Evolutionary conservation across 306 rosid genomes (phyloP).

Genomic region (Glycine tomentella): DNA sequence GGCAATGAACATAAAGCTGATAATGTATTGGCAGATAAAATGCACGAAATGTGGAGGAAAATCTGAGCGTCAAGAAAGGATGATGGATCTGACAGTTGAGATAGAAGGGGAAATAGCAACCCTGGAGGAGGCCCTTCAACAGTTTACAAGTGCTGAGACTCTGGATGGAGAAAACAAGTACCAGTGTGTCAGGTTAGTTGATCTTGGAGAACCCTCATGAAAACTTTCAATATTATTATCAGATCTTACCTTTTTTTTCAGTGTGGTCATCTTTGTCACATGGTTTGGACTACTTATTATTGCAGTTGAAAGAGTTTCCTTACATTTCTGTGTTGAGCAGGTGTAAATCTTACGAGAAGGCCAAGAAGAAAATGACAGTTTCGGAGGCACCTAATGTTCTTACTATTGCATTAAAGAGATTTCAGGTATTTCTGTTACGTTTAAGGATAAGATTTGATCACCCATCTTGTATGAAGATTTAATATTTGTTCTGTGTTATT

Average conservation of each 20-base stretch:
- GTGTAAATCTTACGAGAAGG: conserved; percentile 91
- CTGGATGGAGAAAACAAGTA: conserved; percentile 94
- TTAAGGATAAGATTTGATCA: conserved; percentile 4
- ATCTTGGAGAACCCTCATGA: conserved; percentile 24
- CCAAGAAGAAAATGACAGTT: conserved; percentile 89
- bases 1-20: conserved; percentile 38
- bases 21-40: conserved; percentile 65
- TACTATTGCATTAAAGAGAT: conserved; percentile 88
- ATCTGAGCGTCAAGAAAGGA: conserved; percentile 90
- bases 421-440: conserved; percentile 65
- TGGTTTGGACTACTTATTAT: background rate
- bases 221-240: conserved; percentile 18
- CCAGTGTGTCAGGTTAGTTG: conserved; percentile 78
- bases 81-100: conserved; percentile 95
- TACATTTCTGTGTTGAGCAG: conserved; percentile 53
- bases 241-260: background rate
- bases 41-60: conserved; percentile 84
- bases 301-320: conserved; percentile 5
- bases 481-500: conserved; percentile 26
- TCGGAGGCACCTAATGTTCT: conserved; percentile 92
- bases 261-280: background rate
- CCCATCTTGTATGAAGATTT: conserved; percentile 12
- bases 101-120: conserved; percentile 85
- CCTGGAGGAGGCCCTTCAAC: conserved; percentile 83
- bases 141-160: conserved; percentile 74